Conservation (phyloP, 176 grass and related monocot species). For the Pontederia crassipes region DNA sequence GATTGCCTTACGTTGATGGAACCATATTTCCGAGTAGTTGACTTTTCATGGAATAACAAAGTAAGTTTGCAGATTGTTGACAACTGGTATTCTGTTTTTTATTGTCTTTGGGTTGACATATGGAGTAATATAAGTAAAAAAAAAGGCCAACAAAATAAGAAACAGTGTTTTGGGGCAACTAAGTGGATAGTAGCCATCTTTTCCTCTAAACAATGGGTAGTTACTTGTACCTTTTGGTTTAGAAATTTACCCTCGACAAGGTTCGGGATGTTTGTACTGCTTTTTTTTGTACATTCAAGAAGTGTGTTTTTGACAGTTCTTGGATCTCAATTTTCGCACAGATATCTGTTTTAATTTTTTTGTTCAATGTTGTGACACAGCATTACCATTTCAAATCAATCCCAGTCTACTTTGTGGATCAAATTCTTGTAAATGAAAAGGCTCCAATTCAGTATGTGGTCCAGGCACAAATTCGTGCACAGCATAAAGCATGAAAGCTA, state of each 20-base stretch:
- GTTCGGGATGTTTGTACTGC: not conserved
- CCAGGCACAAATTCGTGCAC: slow-evolving; percentile 34
- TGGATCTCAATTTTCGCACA: not conserved
- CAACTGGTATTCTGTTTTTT: not conserved
- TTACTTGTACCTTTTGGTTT: not conserved
- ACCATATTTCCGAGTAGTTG: slow-evolving; percentile 44
- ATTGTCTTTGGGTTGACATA: not conserved
- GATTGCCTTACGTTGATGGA: slow-evolving; percentile 46
- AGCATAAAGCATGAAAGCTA: slow-evolving; percentile 28
- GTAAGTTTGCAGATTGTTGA: slow-evolving; percentile 12
- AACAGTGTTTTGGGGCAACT: not conserved
- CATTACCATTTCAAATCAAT: slow-evolving; percentile 45
- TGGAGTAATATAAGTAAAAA: not conserved
- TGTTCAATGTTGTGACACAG: slow-evolving; percentile 31
- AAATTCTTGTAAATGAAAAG: slow-evolving; percentile 63
- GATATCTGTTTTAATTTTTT: not conserved
- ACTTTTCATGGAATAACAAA: slow-evolving; percentile 47
- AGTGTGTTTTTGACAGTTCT: not conserved
- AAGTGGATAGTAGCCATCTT: too few relatives aligned
- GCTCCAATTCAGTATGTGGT: slow-evolving; percentile 30
- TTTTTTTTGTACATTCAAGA: not conserved
- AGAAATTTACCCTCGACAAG: too few relatives aligned
- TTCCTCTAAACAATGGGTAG: not conserved
- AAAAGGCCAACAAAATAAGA: not conserved
- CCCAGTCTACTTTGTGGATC: slow-evolving; percentile 49